Percentiles rank a stretch among this genome's conserved stretches.
Conservation (phyloP, 225 moss, liverwort and hornwort genomes). For the Takakia lepidozioides region DNA sequence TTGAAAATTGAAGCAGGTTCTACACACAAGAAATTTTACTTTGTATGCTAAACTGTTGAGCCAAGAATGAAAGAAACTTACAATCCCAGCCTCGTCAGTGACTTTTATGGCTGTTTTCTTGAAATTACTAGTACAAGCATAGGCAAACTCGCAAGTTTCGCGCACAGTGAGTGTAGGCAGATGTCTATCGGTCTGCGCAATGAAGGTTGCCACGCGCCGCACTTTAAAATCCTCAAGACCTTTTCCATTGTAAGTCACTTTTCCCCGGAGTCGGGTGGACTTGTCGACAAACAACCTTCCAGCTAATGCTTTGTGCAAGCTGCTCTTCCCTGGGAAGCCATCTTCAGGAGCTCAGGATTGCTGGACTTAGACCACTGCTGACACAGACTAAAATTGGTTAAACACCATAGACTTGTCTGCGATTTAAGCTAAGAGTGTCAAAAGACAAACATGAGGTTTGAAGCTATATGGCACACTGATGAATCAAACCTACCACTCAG, state of each 20-base stretch:
- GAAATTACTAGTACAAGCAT: conserved; percentile 54
- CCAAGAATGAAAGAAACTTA: neutral
- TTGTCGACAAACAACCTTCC: conserved; percentile 51
- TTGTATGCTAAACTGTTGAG: neutral
- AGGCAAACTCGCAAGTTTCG: conserved; percentile 75
- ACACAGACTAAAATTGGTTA: no score
- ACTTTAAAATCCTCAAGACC: conserved; percentile 53
- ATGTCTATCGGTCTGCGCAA: conserved; percentile 77
- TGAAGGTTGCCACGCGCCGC: conserved; percentile 60
- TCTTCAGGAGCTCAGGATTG: neutral
- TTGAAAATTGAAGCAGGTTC: neutral
- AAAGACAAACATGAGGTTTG: no score
- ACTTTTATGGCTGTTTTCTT: conserved; percentile 9
- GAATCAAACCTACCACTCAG: no score
- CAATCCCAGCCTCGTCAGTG: conserved; percentile 16
- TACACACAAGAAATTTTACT: neutral
- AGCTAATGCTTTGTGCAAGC: conserved; percentile 71
- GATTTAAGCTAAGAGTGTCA: no score
- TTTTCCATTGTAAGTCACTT: conserved; percentile 61
- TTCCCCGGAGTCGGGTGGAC: conserved; percentile 34
- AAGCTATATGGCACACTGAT: no score
- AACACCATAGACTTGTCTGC: no score
- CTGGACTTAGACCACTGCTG: no score
- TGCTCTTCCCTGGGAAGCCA: conserved; percentile 53
- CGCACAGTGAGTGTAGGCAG: conserved; percentile 58